phyloP scores from a whole-genome alignment of 768 basidiomycete genomes.

The Lactarius akahatsu region DNA sequence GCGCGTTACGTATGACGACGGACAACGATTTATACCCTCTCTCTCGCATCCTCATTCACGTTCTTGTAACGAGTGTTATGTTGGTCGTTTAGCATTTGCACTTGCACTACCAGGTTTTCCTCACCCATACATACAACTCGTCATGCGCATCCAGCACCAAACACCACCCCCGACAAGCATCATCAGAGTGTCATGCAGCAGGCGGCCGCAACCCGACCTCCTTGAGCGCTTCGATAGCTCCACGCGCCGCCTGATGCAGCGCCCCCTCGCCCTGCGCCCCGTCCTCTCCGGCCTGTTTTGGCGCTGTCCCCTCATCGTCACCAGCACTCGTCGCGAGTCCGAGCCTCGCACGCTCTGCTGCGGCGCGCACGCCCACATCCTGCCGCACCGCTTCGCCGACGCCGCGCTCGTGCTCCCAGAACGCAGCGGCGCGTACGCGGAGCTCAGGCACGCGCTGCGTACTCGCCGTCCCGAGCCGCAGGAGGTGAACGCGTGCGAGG shows the following conservation, averaged over 20 bases:
- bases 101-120: neutral
- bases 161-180: no score
- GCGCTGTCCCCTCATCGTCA: neutral
- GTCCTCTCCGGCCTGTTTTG: neutral
- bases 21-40: neutral
- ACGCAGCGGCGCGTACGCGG: constrained; percentile 10
- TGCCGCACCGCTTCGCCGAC: constrained; percentile 22
- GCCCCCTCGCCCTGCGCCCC: neutral
- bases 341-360: constrained; percentile 11
- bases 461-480: constrained; percentile 12
- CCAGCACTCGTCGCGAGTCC: constrained; percentile 11
- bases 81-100: constrained; percentile 1
- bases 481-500: constrained; percentile 20
- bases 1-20: neutral
- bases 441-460: constrained; percentile 21
- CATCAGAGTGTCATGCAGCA: neutral
- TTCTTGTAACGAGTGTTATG: neutral
- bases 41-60: constrained; percentile 7
- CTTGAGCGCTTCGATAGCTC: constrained; percentile 4
- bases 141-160: neutral
- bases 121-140: neutral
- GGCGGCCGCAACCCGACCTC: neutral
- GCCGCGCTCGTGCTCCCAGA: constrained; percentile 19
- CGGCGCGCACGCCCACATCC: constrained; percentile 21
- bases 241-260: constrained; percentile 17